A percentile compares a stretch with the other conserved stretches of the same genome.
phyloP scores from a whole-genome alignment of 2,329 filamentous ascomycete genomes.

The Paracoccidioides brasiliensis region DNA sequence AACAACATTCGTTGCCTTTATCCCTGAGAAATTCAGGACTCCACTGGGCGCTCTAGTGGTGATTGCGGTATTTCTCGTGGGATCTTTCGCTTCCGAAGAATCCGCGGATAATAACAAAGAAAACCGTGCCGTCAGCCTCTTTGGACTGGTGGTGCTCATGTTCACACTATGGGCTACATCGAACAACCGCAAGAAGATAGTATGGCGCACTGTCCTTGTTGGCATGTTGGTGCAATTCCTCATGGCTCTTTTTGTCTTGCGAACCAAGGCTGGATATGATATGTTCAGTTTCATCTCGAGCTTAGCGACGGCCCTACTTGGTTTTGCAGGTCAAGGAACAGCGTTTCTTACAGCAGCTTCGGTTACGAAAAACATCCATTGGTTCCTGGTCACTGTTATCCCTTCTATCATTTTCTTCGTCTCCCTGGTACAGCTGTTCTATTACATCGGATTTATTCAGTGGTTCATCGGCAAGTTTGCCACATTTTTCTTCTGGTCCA shows the following conservation, averaged over 20 bases:
- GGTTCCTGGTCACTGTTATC: conserved; percentile 69
- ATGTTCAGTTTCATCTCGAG: conserved; percentile 82
- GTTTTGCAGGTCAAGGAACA: conserved; percentile 62
- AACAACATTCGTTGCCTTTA: conserved; percentile 43
- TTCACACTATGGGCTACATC: conserved; percentile 57
- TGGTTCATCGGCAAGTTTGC: conserved; percentile 86
- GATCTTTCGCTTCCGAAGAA: conserved; percentile 61
- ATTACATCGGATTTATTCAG: conserved; percentile 67
- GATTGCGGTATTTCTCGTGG: conserved; percentile 62
- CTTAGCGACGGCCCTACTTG: conserved; percentile 59
- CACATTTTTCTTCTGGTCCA: conserved; percentile 79
- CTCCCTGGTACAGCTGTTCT: conserved; percentile 74
- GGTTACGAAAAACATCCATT: conserved; percentile 33
- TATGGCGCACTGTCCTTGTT: conserved; percentile 70
- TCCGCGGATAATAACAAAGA: conserved; percentile 61
- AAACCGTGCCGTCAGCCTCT: conserved; percentile 68
- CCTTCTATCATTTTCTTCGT: conserved; percentile 96
- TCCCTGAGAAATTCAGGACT: conserved; percentile 54
- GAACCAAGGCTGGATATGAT: conserved; percentile 67
- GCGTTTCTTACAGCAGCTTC: conserved; percentile 50
- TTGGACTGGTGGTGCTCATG: conserved; percentile 63
- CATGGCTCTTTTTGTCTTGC: conserved; percentile 75
- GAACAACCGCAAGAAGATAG: conserved; percentile 45
- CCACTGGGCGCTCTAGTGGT: conserved; percentile 50
- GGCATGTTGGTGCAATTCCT: conserved; percentile 84